Base-by-base conservation (phyloP, 106 monocot species). In the Dendrobium officinale region DNA sequence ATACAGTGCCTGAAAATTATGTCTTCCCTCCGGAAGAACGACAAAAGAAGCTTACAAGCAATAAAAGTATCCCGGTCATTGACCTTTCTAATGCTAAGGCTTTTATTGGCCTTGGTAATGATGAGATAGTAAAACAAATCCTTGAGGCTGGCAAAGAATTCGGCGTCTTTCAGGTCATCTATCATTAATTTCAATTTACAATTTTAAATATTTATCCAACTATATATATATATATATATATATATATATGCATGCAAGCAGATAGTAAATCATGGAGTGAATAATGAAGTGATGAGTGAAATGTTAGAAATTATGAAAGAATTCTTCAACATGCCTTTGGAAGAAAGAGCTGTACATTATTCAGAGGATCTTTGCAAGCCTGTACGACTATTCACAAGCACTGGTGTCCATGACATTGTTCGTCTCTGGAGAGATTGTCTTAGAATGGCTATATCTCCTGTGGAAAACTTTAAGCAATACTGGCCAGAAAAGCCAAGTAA, bases 201-300 rank as follows among this genome's bases (percentile, higher is more conserved):
- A 73, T 3, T 73, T 73, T 73, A 26, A 31, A 33, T 73, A 31
- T 13, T 33, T 26, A 73, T 33, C 6, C 16, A 44, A 29, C 29
- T 29, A n/a, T 26, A 26, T 26, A 26, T 26, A 26, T 26, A 26
- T 26, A n/a, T n/a, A n/a, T n/a, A n/a, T n/a, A n/a, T 27, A 44
- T 44, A 44, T 44, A 44, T 8, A 4, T 8, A 4, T 66, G 7
- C 11, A 42, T 42, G 5, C 1, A 26, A 55, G 33, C 55, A 83
- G 83, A 72, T 83, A 24, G 26, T 83, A 4, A 83, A 83, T 18
- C 83, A 83, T 83, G 83, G 83, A 2, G 22, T 83, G n/a, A 26
- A 29, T 1, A 18, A 72, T 19, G 42, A 79, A 59, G n/a, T 79
- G 43, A 55, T 78, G 0, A 31, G 41, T 6, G 78, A 77, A 0